These are phyloP conservation scores for Huntiella moniliformis DNA, from an alignment of 2,329 filamentous ascomycete species.

Conservation along the genomic window DNA sequence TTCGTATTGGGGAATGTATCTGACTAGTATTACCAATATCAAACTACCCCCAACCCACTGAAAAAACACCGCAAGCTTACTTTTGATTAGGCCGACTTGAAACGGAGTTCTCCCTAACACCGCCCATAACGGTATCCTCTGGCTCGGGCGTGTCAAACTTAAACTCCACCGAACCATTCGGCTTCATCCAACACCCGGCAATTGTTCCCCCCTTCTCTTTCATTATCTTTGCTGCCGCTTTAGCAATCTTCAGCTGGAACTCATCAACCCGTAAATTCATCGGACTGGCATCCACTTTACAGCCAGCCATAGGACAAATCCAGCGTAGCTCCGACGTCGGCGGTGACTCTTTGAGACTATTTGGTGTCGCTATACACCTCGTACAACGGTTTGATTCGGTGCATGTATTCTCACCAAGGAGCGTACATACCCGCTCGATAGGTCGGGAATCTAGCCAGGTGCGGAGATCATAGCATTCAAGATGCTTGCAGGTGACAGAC, in stretches of 20 bases:
- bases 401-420: not conserved
- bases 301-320: conserved; percentile 8
- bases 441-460: conserved; percentile 56
- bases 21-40: no score
- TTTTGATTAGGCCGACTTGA: no score
- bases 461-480: conserved; percentile 78
- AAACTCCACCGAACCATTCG: no score
- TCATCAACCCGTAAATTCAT: not conserved
- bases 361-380: not conserved
- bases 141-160: no score
- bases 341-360: not conserved
- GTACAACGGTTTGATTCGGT: not conserved
- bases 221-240: not conserved
- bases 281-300: conserved; percentile 5
- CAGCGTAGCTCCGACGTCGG: not conserved
- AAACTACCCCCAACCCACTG: no score
- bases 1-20: no score
- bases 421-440: conserved; percentile 22
- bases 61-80: no score
- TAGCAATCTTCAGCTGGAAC: not conserved
- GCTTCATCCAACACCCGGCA: no score
- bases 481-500: conserved; percentile 49
- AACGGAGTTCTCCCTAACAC: no score
- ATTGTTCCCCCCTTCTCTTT: no score
- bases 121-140: no score